phyloP scores from a whole-genome alignment of 179 eudicot genomes.

The Beta corolliflora region DNA sequence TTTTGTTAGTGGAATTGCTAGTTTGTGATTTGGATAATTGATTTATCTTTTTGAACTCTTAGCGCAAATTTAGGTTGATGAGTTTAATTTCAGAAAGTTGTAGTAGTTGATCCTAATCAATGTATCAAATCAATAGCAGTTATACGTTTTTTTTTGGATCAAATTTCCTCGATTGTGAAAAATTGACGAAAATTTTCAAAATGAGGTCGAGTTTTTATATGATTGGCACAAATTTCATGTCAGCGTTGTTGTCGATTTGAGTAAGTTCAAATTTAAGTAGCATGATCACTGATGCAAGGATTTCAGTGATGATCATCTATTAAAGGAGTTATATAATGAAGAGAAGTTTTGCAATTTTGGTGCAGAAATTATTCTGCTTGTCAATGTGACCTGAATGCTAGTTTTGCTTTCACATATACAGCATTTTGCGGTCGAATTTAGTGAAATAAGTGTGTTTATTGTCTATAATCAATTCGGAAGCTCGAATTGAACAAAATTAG shows the following conservation, averaged over 20 bases:
- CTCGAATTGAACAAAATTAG: not conserved
- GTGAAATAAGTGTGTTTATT: not conserved
- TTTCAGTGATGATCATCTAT: not conserved
- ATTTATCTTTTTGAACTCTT: not conserved
- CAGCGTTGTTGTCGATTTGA: not conserved
- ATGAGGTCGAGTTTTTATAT: not conserved
- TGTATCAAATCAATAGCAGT: not conserved
- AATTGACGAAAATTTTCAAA: not conserved
- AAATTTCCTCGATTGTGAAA: not conserved
- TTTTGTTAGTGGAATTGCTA: not conserved
- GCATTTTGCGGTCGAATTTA: not conserved
- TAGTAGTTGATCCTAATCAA: not conserved
- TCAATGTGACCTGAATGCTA: not conserved
- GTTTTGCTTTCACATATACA: not conserved
- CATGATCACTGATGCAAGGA: not conserved
- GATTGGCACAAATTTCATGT: not conserved
- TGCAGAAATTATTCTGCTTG: not conserved
- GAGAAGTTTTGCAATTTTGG: not conserved
- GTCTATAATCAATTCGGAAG: not conserved
- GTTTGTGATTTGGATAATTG: not conserved
- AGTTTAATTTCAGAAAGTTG: not conserved
- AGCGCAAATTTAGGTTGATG: not conserved
- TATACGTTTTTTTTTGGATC: not conserved
- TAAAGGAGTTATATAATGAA: not conserved
- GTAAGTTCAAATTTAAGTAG: too few species aligned